These are phyloP conservation scores for Chrysophaeum taylorii DNA, from an alignment of 352 stramenopile genomes.

Conservation along the genomic window DNA sequence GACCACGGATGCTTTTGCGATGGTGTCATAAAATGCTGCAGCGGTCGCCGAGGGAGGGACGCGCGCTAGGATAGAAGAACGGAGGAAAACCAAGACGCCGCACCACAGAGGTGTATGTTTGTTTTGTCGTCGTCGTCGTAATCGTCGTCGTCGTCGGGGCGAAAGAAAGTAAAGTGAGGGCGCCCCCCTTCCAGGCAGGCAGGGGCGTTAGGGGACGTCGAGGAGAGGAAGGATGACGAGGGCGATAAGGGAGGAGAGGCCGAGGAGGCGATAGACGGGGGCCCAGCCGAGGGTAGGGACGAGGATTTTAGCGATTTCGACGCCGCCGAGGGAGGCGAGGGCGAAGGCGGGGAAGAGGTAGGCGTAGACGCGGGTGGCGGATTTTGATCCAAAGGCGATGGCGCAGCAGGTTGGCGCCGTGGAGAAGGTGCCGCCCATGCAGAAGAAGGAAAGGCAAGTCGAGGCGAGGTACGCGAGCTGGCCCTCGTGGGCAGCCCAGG, in stretches of 20 bases:
- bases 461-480: slow-evolving; percentile 15
- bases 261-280: background rate
- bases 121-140: too few species aligned
- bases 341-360: slow-evolving; percentile 31
- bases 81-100: too few species aligned
- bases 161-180: too few species aligned
- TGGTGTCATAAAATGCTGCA: too few species aligned
- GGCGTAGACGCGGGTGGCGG: slow-evolving; percentile 32
- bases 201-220: too few species aligned
- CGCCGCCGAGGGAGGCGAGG: background rate
- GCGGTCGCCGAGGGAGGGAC: too few species aligned
- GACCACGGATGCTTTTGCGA: too few species aligned
- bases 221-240: too few species aligned
- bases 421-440: slow-evolving; percentile 40
- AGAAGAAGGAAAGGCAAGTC: slow-evolving; percentile 31
- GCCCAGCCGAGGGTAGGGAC: background rate
- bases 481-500: slow-evolving; percentile 25
- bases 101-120: too few species aligned
- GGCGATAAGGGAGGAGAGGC: background rate
- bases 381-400: slow-evolving; percentile 24
- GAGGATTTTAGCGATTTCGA: background rate
- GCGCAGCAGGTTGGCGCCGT: slow-evolving; percentile 32
- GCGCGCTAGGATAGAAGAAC: too few species aligned
- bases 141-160: too few species aligned
- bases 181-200: too few species aligned